Evolutionary conservation across 2,329 filamentous ascomycete genomes (phyloP).

Genomic region (Calonectria fujianensis): DNA sequence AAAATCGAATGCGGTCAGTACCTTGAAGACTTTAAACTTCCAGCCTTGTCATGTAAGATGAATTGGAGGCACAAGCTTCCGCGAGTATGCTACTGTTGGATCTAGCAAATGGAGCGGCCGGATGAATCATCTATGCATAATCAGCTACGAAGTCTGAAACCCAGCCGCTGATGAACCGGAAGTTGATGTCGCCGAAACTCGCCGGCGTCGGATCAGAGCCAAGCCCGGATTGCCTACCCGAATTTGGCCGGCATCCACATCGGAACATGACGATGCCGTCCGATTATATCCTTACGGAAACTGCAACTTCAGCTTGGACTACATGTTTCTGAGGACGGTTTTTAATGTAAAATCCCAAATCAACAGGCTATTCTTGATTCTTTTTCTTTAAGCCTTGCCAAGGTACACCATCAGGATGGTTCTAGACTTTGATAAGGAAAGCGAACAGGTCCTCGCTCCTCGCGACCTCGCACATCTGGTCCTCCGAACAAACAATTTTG

Average conservation of each 20-base stretch:
- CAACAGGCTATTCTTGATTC: background rate
- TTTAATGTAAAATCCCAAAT: background rate
- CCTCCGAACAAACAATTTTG: slow-evolving; percentile 9
- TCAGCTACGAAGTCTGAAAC: background rate
- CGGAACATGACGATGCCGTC: background rate
- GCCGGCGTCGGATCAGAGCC: background rate
- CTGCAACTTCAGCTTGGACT: no score
- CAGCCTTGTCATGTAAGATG: background rate
- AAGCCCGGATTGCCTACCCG: background rate
- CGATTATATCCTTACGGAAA: background rate
- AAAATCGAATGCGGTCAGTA: background rate
- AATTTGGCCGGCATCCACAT: background rate
- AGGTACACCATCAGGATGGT: background rate
- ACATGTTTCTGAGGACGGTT: background rate
- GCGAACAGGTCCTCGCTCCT: background rate
- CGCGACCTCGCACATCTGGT: slow-evolving; percentile 2
- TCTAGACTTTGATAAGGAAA: background rate
- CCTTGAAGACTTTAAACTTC: background rate
- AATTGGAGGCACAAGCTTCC: background rate
- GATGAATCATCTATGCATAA: background rate
- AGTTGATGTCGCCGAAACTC: background rate
- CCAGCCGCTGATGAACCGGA: background rate
- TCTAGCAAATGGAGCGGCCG: background rate
- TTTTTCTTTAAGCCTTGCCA: background rate
- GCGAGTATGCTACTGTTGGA: background rate